phyloP scores from a whole-genome alignment of 768 basidiomycete genomes.

The Rhodotorula graminis region DNA sequence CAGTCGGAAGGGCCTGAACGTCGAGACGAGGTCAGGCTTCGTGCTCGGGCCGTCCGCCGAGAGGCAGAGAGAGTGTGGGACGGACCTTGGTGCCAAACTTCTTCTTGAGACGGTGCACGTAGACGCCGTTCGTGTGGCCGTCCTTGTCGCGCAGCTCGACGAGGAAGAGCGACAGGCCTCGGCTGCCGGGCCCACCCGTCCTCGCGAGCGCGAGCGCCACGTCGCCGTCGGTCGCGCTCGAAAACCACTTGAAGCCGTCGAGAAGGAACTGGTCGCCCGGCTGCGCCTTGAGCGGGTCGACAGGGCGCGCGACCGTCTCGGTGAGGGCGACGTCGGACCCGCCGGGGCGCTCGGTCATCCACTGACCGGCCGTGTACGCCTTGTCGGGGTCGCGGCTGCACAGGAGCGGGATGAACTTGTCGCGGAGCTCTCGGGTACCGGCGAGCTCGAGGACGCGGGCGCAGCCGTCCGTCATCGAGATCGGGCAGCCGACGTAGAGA shows the following conservation, averaged over 20 bases:
- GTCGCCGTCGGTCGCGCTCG: constrained; percentile 64
- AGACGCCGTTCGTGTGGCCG: constrained; percentile 57
- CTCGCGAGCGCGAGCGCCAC: constrained; percentile 68
- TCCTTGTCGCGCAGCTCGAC: constrained; percentile 53
- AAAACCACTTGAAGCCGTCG: constrained; percentile 41
- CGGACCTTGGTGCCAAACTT: constrained; percentile 61
- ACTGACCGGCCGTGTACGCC: constrained; percentile 72
- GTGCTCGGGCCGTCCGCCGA: no score
- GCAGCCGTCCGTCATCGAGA: constrained; percentile 74
- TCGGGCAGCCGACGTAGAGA: constrained; percentile 61
- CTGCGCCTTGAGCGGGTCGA: not conserved
- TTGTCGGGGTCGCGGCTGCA: constrained; percentile 57
- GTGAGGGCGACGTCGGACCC: constrained; percentile 61
- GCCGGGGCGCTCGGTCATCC: constrained; percentile 52
- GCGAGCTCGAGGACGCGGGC: constrained; percentile 68
- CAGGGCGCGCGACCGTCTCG: constrained; percentile 57
- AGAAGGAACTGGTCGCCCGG: constrained; percentile 21
- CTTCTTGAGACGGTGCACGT: constrained; percentile 68
- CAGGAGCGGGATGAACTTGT: constrained; percentile 58
- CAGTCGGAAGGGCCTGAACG: constrained; percentile 68
- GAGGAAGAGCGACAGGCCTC: constrained; percentile 68
- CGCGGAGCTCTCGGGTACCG: constrained; percentile 60
- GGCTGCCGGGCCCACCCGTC: constrained; percentile 55
- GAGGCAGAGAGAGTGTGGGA: no score
- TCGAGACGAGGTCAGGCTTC: not conserved